These are phyloP conservation scores for Pisolithus orientalis DNA, from an alignment of 768 basidiomycete genomes.

Conservation along the genomic window DNA sequence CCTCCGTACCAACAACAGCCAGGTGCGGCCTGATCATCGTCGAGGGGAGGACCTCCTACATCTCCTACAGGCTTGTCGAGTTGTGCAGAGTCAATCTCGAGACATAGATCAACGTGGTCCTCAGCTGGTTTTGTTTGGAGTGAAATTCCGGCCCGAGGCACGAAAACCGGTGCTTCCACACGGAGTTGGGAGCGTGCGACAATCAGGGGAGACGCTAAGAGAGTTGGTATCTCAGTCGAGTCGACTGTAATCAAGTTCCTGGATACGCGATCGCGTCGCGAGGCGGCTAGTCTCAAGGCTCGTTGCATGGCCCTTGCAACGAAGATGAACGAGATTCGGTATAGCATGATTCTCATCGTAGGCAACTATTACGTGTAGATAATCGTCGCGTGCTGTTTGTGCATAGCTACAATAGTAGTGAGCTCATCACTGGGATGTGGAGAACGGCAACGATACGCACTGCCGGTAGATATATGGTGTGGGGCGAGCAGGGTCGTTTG, in stretches of 20 bases:
- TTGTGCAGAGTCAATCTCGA: too few species aligned
- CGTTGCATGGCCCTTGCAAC: conserved; percentile 11
- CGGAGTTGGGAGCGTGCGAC: conserved; percentile 11
- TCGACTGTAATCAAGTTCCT: conserved; percentile 25
- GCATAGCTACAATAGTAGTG: background rate
- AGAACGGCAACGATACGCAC: conserved; percentile 3
- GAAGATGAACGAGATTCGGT: conserved; percentile 20
- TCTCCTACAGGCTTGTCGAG: too few species aligned
- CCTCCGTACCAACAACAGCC: conserved; percentile 4
- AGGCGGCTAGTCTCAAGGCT: background rate
- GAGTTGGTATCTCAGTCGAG: conserved; percentile 24
- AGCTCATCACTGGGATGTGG: background rate
- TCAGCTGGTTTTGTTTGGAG: background rate
- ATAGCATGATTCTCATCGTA: background rate
- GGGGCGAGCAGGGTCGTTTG: background rate
- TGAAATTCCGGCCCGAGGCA: conserved; percentile 4
- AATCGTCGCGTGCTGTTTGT: background rate
- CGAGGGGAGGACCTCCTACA: too few species aligned
- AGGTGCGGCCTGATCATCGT: too few species aligned
- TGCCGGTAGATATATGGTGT: conserved; percentile 7
- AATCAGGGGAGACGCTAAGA: conserved; percentile 18
- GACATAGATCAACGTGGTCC: background rate
- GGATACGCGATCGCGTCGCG: conserved; percentile 12
- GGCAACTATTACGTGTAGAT: conserved; percentile 10
- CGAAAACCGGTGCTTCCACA: conserved; percentile 13